Evolutionary conservation across 192 early-diverging fungal species (phyloP), one percentile per base, ranked within the genome.

Genomic region (Gaertneriomyces semiglobifer): DNA sequence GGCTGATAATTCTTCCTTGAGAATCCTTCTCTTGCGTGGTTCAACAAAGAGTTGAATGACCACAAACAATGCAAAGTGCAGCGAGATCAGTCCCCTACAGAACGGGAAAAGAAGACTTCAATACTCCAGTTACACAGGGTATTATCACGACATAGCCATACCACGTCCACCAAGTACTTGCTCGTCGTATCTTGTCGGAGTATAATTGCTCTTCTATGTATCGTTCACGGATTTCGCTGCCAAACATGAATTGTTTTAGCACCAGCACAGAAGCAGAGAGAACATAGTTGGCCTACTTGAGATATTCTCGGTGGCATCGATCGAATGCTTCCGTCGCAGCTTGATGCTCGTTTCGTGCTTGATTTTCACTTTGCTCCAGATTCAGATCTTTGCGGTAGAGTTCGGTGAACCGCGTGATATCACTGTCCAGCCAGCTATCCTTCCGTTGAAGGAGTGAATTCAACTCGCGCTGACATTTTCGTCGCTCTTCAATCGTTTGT

Each of bases 121-220:
- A 20, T 46, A 10, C 6, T 11, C 16, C 45, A 68, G 12, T 19
- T 25, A 10, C 66, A 19, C 19, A 66, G 7, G 2, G 46, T 20
- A 20, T 18, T 20, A 52, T 18, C 3, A 18, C n/a, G 20, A n/a
- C 18, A 14, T 50, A 7, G 19, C 40, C 47, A 5, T 57, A 74
- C 75, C 72, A 74, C 42, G 78, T 80, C 78, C 78, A 80, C 66
- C 70, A 80, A 12, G 75, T 80, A 33, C 56, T 65, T 9, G 75
- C 70, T 16, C 56, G 48, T 7, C 80, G 60, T 48, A 83, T 80
- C 62, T 83, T 83, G 63, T 83, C 81, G 5, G 70, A 73, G 58
- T 71, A 83, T 18, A 83, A 72, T 53, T 83, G 81, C 60, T 83
- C 81, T 42, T 83, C 81, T 19, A 83, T 76, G 54, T 83, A 83